Evolutionary conservation across 768 basidiomycete genomes (phyloP).

Genomic region (Epithele typhae): DNA sequence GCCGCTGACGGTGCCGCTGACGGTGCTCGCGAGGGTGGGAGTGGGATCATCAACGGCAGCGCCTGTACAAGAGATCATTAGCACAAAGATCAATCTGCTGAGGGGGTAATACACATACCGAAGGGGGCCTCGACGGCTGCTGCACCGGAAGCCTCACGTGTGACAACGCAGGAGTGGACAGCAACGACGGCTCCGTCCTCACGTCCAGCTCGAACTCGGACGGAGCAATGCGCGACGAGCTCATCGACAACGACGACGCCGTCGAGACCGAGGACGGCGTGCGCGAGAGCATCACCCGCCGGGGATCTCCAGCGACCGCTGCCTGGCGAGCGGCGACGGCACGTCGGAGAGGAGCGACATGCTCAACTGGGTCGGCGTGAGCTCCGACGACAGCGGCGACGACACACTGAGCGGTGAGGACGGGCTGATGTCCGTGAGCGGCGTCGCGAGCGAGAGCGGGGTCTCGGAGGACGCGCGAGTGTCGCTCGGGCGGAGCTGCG

Average conservation of each 20-base stretch:
- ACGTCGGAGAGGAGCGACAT: constrained; percentile 31
- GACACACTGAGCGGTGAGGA: constrained; percentile 20
- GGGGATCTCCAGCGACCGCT: neutral
- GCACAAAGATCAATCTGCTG: constrained; percentile 3
- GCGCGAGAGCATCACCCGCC: constrained; percentile 16
- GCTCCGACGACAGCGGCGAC: constrained; percentile 26
- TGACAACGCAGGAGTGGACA: constrained; percentile 38
- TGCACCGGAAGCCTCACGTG: constrained; percentile 11
- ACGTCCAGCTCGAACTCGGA: constrained; percentile 27
- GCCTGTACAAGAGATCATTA: constrained; percentile 18
- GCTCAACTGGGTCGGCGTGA: constrained; percentile 22
- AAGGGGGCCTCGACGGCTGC: constrained; percentile 19
- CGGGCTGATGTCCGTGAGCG: constrained; percentile 28
- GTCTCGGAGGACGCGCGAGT: constrained; percentile 21
- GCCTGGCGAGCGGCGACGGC: constrained; percentile 9
- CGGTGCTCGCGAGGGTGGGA: constrained; percentile 31
- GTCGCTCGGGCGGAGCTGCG: constrained; percentile 61
- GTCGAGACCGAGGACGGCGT: constrained; percentile 28
- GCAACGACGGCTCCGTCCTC: constrained; percentile 54
- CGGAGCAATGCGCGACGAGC: constrained; percentile 25
- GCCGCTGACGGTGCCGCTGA: too few species aligned
- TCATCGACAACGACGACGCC: constrained; percentile 27
- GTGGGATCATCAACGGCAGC: constrained; percentile 27
- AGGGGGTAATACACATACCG: too few species aligned
- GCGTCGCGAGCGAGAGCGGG: constrained; percentile 25